Percentiles rank a stretch among this genome's conserved stretches.
These are phyloP conservation scores for Ciborinia camelliae DNA, from an alignment of 2,329 filamentous ascomycete genomes.

Conservation along the genomic window DNA sequence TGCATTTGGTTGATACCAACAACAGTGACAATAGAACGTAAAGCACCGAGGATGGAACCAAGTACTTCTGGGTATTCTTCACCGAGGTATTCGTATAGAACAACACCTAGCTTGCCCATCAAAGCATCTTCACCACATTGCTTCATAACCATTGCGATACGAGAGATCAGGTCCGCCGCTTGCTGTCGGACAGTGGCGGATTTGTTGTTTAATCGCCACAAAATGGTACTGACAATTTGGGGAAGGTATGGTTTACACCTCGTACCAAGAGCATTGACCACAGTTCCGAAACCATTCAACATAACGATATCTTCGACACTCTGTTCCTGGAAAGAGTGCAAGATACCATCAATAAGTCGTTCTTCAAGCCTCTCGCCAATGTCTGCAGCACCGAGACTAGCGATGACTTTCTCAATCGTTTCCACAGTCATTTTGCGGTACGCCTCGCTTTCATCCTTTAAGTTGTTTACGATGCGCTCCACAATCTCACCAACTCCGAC, in stretches of 20 bases:
- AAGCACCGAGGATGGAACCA: constrained; percentile 89
- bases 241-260: constrained; percentile 95
- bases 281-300: constrained; percentile 95
- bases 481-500: constrained; percentile 96
- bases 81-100: constrained; percentile 95
- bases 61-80: constrained; percentile 98
- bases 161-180: constrained; percentile 91
- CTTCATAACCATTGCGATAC: constrained; percentile 98
- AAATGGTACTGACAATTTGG: constrained; percentile 93
- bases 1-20: constrained; percentile 99
- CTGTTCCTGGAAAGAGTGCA: constrained; percentile 97
- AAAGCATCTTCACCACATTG: constrained; percentile 95
- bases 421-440: constrained; percentile 99
- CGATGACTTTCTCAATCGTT: constrained; percentile 94
- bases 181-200: constrained; percentile 95
- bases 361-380: constrained; percentile 92
- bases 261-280: constrained; percentile 90
- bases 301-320: constrained; percentile 94
- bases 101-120: constrained; percentile 91
- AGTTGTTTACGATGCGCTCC: constrained; percentile 86
- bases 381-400: constrained; percentile 87
- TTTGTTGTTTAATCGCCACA: constrained; percentile 97
- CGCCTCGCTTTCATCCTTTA: constrained; percentile 96
- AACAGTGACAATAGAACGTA: constrained; percentile 94
- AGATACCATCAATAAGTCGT: constrained; percentile 87